Evolutionary conservation across 139 green algal genomes (phyloP).

Genomic region (Closterium sp.): DNA sequence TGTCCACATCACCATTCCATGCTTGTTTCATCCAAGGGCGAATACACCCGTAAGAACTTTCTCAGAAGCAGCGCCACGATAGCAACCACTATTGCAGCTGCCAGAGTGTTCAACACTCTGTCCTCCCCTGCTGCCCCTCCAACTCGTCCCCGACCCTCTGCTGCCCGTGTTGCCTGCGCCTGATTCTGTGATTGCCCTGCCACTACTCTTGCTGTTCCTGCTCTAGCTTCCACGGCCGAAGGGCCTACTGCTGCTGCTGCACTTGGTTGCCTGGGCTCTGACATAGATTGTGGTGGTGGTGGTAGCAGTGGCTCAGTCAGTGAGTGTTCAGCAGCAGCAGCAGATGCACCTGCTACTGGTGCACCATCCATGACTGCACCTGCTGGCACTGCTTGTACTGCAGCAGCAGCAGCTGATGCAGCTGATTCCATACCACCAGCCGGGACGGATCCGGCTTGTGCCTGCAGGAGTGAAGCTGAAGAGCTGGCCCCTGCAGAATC

Average conservation of each 20-base stretch:
- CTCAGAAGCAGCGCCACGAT: slow-evolving; percentile 34
- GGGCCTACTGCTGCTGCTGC: neutral
- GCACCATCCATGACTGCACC: neutral
- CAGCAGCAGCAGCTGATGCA: neutral
- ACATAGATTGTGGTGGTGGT: neutral
- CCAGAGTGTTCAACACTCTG: slow-evolving; percentile 1
- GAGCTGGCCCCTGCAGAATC: neutral
- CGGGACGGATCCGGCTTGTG: neutral
- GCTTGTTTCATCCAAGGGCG: neutral
- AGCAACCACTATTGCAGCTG: slow-evolving; percentile 19
- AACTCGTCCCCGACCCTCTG: neutral
- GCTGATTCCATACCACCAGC: neutral
- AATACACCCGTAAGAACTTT: slow-evolving; percentile 14
- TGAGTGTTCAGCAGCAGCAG: neutral
- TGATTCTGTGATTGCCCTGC: neutral
- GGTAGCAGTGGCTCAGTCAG: neutral
- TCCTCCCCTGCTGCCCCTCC: neutral
- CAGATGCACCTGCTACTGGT: neutral
- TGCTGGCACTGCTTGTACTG: neutral
- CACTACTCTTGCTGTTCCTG: neutral
- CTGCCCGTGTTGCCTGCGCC: neutral
- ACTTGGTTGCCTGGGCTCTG: neutral
- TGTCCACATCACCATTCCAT: neutral
- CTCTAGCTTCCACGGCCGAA: neutral
- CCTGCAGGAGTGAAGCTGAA: neutral